phyloP scores from a whole-genome alignment of 1,139 yeast genomes.

The Saccharomyces hybrid region DNA sequence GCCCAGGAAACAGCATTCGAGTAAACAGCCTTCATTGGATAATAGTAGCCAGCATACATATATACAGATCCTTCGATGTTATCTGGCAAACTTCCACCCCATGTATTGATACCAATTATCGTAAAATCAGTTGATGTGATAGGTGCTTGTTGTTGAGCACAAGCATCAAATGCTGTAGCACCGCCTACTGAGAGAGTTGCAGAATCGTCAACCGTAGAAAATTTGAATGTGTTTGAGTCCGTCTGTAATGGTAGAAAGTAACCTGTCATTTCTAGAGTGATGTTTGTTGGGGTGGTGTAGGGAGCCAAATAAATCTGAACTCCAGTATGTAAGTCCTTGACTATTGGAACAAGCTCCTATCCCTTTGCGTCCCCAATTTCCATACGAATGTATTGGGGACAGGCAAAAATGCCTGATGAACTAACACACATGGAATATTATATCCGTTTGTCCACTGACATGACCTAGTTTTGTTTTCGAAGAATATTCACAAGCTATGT shows the following conservation, averaged over 20 bases:
- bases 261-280: constrained; percentile 16
- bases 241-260: constrained; percentile 22
- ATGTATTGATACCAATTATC: constrained; percentile 7
- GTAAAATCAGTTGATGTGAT: constrained; percentile 4
- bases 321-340: constrained; percentile 5
- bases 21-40: constrained; percentile 28
- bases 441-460: no score
- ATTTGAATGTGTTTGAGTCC: constrained; percentile 24
- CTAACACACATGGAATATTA: not conserved
- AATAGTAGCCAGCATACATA: constrained; percentile 12
- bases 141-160: constrained; percentile 12
- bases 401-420: not conserved
- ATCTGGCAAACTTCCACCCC: not conserved
- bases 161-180: constrained; percentile 28
- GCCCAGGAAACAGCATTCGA: not conserved
- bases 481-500: no score
- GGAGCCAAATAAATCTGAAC: no score
- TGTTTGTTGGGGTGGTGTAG: no score
- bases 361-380: not conserved
- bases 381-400: not conserved
- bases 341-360: not conserved
- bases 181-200: constrained; percentile 25
- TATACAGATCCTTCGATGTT: constrained; percentile 1
- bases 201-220: constrained; percentile 24
- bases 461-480: no score